Evolutionary conservation across 805 yeast genomes (phyloP).

Genomic region (Metschnikowia reukaufii): DNA sequence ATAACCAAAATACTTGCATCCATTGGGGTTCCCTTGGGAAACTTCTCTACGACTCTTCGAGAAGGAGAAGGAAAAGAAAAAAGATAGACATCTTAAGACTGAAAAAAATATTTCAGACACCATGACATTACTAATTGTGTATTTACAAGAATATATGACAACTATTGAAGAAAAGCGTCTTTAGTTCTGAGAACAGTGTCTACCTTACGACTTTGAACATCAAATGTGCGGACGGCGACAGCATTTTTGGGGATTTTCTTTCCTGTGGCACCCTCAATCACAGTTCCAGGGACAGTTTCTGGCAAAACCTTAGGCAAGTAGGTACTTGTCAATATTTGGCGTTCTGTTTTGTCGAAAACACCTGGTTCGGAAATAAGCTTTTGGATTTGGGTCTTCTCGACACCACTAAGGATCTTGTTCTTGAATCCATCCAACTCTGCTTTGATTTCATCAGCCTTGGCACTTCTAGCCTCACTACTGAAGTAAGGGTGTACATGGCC

Average conservation of each 20-base stretch:
- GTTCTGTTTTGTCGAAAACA: constrained; percentile 38
- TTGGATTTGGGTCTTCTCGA: constrained; percentile 41
- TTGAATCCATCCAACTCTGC: constrained; percentile 23
- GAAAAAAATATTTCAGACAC: background rate
- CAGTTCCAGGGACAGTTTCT: constrained; percentile 43
- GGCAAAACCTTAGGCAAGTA: constrained; percentile 61
- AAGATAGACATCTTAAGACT: background rate
- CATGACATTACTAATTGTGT: constrained; percentile 2
- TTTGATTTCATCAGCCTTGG: constrained; percentile 23
- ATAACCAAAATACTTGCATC: too few species aligned
- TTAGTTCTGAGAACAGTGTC: constrained; percentile 56
- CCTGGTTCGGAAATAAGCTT: constrained; percentile 45
- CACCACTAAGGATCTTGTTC: constrained; percentile 31
- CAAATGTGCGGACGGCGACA: constrained; percentile 56
- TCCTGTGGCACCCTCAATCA: constrained; percentile 34
- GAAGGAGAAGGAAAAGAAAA: too few species aligned
- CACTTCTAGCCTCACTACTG: constrained; percentile 28
- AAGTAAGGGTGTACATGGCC: constrained; percentile 42
- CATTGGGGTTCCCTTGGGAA: too few species aligned
- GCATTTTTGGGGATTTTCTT: constrained; percentile 49
- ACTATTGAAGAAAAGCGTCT: constrained; percentile 41
- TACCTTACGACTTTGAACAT: constrained; percentile 52
- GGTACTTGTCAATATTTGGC: constrained; percentile 41
- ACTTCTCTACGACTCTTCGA: too few species aligned
- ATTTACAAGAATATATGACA: constrained; percentile 16